Base-by-base conservation (phyloP, 306 rosid species). In the Glycine latifolia region DNA sequence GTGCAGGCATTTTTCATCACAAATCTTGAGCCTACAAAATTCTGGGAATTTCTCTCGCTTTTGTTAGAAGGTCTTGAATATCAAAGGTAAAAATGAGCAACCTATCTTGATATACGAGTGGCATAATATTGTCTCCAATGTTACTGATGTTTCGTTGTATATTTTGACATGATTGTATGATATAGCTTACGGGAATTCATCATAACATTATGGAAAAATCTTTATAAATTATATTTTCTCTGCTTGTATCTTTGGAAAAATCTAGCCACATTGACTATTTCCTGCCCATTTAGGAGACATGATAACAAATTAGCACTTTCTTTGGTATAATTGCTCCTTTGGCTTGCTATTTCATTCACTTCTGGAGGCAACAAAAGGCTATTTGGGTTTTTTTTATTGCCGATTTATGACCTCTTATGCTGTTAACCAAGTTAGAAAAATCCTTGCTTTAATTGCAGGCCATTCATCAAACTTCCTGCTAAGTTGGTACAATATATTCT, bases 1-100 rank as follows among this genome's bases (percentile, higher is more conserved):
- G 55, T 86, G 87, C 81, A 92, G 98, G 94, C 94, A n/a, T 94
- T 94, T 90, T 92, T 92, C 83, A 90, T 94, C 85, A 86, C 98
- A 3, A 91, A 94, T 86, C 81, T 90, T 62, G 86, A 88, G 89
- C 93, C 97, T 72, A 84, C 83, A 81, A 91, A 89, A 79, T 92
- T 92, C 83, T 86, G 91, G 93, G 90, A 87, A 47, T 94, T 94
- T 85, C 77, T 89, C 37, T 87, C 92, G 16, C 88, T 78, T 66
- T 81, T 91, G 71, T 75, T 85, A 58, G 89, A 87, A 77, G 92
- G 94, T 80, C 89, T 94, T 83, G 97, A 93, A 75, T 92, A 90
- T 84, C 92, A 50, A 86, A 92, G 97, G 98, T 94, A 86, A 79
- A 43, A 79, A 12, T 79, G 82, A 79, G 77, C 31, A 26, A 26